phyloP scores from a whole-genome alignment of 2,329 filamentous ascomycete genomes.

The Penicillium sp. region DNA sequence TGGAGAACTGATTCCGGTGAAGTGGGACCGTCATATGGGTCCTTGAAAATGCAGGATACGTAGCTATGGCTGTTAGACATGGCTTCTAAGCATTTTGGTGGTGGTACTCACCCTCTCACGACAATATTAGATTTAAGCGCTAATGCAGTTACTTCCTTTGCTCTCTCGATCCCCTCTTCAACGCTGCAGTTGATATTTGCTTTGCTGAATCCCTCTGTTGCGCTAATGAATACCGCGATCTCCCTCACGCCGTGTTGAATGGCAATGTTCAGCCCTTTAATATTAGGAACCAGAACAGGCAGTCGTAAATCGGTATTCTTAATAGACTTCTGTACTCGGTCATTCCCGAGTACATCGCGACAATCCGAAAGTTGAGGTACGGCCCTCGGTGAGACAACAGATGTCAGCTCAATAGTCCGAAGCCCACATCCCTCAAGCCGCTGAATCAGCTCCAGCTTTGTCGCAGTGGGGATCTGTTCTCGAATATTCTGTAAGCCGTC shows the following conservation, averaged over 20 bases:
- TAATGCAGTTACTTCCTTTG: constrained; percentile 30
- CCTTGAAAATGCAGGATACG: constrained; percentile 44
- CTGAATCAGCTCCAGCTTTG: constrained; percentile 75
- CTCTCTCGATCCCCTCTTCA: constrained; percentile 37
- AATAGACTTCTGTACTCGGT: not conserved
- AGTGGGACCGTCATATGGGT: constrained; percentile 55
- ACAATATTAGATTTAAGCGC: constrained; percentile 29
- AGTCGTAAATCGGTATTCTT: constrained; percentile 5
- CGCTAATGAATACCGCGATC: constrained; percentile 44
- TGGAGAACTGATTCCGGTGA: constrained; percentile 51
- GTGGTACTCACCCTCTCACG: constrained; percentile 33
- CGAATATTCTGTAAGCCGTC: constrained; percentile 89
- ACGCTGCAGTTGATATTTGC: constrained; percentile 46
- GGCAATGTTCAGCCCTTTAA: constrained; percentile 58
- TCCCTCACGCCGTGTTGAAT: constrained; percentile 39
- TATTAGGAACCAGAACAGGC: constrained; percentile 44
- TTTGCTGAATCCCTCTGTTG: constrained; percentile 44
- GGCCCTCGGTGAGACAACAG: constrained; percentile 82
- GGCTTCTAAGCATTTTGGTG: not conserved
- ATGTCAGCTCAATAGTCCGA: constrained; percentile 74
- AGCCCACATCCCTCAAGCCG: constrained; percentile 68
- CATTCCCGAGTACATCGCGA: not conserved
- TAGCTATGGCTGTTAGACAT: not conserved
- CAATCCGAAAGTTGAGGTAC: constrained; percentile 67
- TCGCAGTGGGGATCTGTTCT: constrained; percentile 65